Percentiles rank a stretch among this genome's conserved stretches.
These are phyloP conservation scores for Colletotrichum higginsianum DNA, from an alignment of 2,329 filamentous ascomycete species.

Conservation along the genomic window DNA sequence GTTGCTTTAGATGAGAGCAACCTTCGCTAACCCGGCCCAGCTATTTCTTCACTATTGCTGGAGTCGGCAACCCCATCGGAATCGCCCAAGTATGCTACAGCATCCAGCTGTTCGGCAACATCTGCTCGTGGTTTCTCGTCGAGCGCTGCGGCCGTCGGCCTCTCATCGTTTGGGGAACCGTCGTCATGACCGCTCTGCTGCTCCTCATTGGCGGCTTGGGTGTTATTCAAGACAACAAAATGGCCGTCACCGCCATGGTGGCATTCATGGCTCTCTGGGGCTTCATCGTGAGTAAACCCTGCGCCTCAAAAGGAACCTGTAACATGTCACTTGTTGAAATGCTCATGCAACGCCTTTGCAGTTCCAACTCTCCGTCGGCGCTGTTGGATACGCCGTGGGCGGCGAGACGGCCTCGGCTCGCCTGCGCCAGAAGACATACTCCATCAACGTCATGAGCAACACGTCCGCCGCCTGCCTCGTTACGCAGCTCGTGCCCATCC, in stretches of 20 bases:
- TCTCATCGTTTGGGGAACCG: constrained; percentile 53
- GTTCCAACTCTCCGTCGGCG: constrained; percentile 35
- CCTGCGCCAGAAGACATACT: constrained; percentile 34
- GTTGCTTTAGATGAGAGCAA: no score
- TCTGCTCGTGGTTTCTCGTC: constrained; percentile 56
- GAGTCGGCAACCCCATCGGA: constrained; percentile 53
- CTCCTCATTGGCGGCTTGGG: no score
- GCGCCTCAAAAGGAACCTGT: no score
- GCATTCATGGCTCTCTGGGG: no score
- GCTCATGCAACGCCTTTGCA: not conserved
- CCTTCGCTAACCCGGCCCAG: constrained; percentile 29
- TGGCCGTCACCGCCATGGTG: no score
- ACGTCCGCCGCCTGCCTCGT: not conserved
- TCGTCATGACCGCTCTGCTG: constrained; percentile 12
- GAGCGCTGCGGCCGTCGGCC: constrained; percentile 55
- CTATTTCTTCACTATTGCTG: constrained; percentile 57
- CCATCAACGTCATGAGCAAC: constrained; percentile 34
- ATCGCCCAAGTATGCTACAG: constrained; percentile 60
- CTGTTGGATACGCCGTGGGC: constrained; percentile 16
- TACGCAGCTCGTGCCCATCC: no score
- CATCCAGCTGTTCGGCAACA: constrained; percentile 56
- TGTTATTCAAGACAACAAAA: no score
- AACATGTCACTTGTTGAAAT: no score
- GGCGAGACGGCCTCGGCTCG: constrained; percentile 32
- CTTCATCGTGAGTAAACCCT: no score